Evolutionary conservation across 345 rosid species (phyloP).

Genomic region (Eucalyptus dawsonii): DNA sequence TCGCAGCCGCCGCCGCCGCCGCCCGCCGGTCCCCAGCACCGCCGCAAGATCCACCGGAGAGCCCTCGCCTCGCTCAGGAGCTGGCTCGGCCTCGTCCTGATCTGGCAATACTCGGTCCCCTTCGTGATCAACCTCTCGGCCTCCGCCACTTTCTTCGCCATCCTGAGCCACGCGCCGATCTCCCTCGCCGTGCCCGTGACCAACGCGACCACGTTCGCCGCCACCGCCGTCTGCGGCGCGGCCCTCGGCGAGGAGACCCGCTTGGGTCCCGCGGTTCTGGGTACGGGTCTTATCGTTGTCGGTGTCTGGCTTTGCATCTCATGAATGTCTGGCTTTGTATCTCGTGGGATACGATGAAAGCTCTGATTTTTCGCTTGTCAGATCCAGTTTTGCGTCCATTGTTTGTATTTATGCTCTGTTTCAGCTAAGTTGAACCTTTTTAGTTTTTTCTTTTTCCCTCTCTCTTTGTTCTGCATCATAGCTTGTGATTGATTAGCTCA

Average conservation of each 20-base stretch:
- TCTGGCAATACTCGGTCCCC: conserved; percentile 91
- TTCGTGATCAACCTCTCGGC: conserved; percentile 80
- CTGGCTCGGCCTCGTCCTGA: conserved; percentile 51
- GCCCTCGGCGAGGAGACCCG: conserved; percentile 65
- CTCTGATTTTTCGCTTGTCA: not conserved
- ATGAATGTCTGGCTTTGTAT: conserved; percentile 1
- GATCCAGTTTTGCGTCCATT: not conserved
- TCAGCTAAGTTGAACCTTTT: not conserved
- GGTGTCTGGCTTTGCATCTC: conserved; percentile 77
- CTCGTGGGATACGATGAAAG: not conserved
- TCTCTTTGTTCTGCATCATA: not conserved
- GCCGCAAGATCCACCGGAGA: conserved; percentile 11
- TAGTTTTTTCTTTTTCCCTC: not conserved
- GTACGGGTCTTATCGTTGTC: conserved; percentile 47
- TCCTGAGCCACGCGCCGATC: conserved; percentile 60
- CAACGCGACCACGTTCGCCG: conserved; percentile 91
- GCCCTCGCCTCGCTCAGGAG: conserved; percentile 17
- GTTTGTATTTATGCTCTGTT: not conserved
- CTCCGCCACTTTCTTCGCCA: conserved; percentile 76
- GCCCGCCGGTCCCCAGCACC: not conserved
- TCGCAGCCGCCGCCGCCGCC: not conserved
- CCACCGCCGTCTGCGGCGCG: conserved; percentile 73
- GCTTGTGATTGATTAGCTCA: not conserved
- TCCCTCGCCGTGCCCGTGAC: conserved; percentile 89
- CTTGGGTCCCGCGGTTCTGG: conserved; percentile 42